Evolutionary conservation across 2,329 filamentous ascomycete genomes (phyloP).

Genomic region (Corinectria fuckeliana): DNA sequence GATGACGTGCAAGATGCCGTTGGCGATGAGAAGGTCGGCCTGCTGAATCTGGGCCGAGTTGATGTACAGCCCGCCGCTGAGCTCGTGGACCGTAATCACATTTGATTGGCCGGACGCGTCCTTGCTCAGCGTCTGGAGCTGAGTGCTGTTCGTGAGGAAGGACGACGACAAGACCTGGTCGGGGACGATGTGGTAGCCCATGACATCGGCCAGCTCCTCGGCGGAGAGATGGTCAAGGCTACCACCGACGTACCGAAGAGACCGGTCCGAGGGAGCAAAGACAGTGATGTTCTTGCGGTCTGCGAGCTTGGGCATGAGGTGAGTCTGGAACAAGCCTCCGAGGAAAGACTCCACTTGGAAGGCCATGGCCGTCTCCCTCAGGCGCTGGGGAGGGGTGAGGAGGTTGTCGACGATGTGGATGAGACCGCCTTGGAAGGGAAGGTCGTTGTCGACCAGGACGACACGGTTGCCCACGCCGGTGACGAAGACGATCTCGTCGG

Average conservation of each 20-base stretch:
- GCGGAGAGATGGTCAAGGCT: constrained; percentile 54
- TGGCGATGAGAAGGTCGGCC: constrained; percentile 60
- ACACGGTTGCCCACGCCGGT: constrained; percentile 55
- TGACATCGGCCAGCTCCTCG: constrained; percentile 56
- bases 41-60: constrained; percentile 61
- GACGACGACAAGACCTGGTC: constrained; percentile 59
- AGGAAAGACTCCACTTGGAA: constrained; percentile 52
- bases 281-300: constrained; percentile 59
- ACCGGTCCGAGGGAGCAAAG: constrained; percentile 67
- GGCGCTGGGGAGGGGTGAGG: constrained; percentile 53
- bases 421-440: constrained; percentile 55
- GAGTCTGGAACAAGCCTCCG: constrained; percentile 41
- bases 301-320: constrained; percentile 50
- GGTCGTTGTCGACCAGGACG: constrained; percentile 51
- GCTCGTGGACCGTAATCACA: constrained; percentile 47
- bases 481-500: constrained; percentile 54
- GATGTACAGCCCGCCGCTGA: constrained; percentile 55
- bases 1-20: constrained; percentile 65
- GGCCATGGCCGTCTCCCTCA: constrained; percentile 58
- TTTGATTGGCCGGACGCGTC: constrained; percentile 50
- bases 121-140: constrained; percentile 44
- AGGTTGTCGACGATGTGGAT: constrained; percentile 61
- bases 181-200: constrained; percentile 71
- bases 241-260: constrained; percentile 64
- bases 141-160: constrained; percentile 42